phyloP scores from a whole-genome alignment of 1,284 basidiomycete species.

The Ganoderma meredithae region DNA sequence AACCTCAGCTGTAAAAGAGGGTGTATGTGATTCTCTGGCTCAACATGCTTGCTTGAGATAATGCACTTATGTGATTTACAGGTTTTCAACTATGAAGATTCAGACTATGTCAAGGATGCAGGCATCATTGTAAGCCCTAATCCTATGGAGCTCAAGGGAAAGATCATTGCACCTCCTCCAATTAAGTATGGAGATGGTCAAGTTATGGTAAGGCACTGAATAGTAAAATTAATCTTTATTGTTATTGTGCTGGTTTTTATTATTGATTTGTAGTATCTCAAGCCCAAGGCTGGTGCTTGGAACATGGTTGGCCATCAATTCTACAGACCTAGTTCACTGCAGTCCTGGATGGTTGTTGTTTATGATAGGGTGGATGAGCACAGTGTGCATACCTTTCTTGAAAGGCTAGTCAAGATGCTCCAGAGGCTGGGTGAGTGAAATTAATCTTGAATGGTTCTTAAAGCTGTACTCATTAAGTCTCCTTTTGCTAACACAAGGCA shows the following conservation, averaged over 20 bases:
- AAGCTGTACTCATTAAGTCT: not conserved
- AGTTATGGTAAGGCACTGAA: conserved; percentile 18
- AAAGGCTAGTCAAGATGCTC: conserved; percentile 39
- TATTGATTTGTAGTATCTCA: conserved; percentile 22
- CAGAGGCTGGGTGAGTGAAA: conserved; percentile 42
- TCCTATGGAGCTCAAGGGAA: conserved; percentile 39
- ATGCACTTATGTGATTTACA: conserved; percentile 14
- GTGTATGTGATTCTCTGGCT: conserved; percentile 5
- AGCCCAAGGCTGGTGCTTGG: conserved; percentile 40
- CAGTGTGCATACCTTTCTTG: conserved; percentile 31
- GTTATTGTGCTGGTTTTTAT: not conserved
- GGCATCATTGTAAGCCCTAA: conserved; percentile 39
- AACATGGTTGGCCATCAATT: conserved; percentile 43
- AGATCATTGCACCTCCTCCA: conserved; percentile 40
- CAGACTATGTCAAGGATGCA: conserved; percentile 43
- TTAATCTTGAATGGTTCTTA: not conserved
- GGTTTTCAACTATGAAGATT: conserved; percentile 42
- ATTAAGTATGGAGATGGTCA: conserved; percentile 36
- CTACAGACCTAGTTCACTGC: conserved; percentile 23
- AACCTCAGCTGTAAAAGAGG: conserved; percentile 4
- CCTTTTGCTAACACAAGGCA: conserved; percentile 9
- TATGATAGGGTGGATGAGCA: conserved; percentile 25
- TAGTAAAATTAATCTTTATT: not conserved
- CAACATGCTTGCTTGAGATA: not conserved
- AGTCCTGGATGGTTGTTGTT: conserved; percentile 40